Percentiles rank a stretch among this genome's conserved stretches.
Evolutionary conservation across 169 alveolate genomes (phyloP).

Genomic region (Eimeria mitis): DNA sequence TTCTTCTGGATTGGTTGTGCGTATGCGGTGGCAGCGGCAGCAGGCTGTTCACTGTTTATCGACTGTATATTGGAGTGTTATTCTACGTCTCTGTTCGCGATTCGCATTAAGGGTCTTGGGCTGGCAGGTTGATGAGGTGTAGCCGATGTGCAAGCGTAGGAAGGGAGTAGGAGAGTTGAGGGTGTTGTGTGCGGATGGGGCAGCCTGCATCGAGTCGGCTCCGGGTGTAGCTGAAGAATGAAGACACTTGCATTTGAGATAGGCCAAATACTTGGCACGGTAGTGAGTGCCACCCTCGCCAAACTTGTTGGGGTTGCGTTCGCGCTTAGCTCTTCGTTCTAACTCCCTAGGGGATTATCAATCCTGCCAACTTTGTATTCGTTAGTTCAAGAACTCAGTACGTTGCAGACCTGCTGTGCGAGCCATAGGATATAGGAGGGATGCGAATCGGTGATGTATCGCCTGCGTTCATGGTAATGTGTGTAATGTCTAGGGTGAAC

Average conservation of each 20-base stretch:
- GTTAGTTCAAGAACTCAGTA: conserved; percentile 1
- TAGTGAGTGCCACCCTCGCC: conserved; percentile 19
- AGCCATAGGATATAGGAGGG: conserved; percentile 13
- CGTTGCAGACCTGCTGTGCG: conserved; percentile 18
- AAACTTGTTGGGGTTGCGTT: not conserved
- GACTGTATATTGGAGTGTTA: conserved; percentile 11
- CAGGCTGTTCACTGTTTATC: not conserved
- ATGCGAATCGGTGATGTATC: not conserved
- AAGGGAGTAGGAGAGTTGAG: not conserved
- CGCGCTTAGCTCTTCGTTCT: conserved; percentile 32
- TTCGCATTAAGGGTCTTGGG: conserved; percentile 12
- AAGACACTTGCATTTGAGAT: conserved; percentile 24
- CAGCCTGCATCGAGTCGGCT: conserved; percentile 11
- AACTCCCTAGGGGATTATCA: conserved; percentile 6
- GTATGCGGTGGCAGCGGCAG: not conserved
- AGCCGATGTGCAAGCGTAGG: not conserved
- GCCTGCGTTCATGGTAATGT: conserved; percentile 19
- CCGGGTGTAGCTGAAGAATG: not conserved
- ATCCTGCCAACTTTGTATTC: not conserved
- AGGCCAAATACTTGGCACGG: not conserved
- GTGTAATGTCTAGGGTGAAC: conserved; percentile 5
- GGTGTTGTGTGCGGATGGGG: not conserved
- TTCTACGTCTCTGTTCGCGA: not conserved
- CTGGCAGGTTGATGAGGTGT: conserved; percentile 13
- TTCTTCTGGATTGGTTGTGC: conserved; percentile 13